Evolutionary conservation across 768 basidiomycete species (phyloP).

Genomic region (Tubosaeta brunneosetosa): DNA sequence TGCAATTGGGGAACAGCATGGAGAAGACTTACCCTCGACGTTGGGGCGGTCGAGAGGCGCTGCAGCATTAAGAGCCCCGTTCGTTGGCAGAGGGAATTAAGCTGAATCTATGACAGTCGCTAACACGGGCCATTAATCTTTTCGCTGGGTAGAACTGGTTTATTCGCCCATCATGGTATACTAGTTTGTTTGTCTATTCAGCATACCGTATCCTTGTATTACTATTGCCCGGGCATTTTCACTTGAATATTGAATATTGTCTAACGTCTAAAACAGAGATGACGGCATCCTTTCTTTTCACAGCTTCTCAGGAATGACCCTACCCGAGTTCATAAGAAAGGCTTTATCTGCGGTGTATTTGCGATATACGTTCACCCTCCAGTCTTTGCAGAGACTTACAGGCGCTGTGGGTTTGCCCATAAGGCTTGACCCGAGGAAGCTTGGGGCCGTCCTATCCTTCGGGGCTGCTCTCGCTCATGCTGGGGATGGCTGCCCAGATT

Average conservation of each 20-base stretch:
- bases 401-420: constrained; percentile 17
- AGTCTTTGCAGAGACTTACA: constrained; percentile 7
- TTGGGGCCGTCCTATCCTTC: constrained; percentile 17
- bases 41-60: constrained; percentile 26
- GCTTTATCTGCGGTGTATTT: constrained; percentile 2
- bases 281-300: background rate
- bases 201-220: constrained; percentile 6
- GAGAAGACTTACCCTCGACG: constrained; percentile 22
- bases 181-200: constrained; percentile 5
- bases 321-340: constrained; percentile 8
- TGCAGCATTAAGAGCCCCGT: constrained; percentile 11
- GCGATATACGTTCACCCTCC: background rate
- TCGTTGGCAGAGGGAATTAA: constrained; percentile 2
- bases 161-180: constrained; percentile 6
- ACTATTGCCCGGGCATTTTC: background rate
- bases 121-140: constrained; percentile 3
- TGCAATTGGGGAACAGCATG: constrained; percentile 5
- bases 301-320: background rate
- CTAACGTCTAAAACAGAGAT: background rate
- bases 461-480: constrained; percentile 16
- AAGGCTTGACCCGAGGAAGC: constrained; percentile 13
- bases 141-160: background rate
- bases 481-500: constrained; percentile 52
- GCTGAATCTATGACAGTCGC: too few relatives aligned
- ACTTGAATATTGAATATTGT: background rate